Evolutionary conservation across 495 filamentous ascomycete species (phyloP).

Genomic region (Jackrogersella multiformis): DNA sequence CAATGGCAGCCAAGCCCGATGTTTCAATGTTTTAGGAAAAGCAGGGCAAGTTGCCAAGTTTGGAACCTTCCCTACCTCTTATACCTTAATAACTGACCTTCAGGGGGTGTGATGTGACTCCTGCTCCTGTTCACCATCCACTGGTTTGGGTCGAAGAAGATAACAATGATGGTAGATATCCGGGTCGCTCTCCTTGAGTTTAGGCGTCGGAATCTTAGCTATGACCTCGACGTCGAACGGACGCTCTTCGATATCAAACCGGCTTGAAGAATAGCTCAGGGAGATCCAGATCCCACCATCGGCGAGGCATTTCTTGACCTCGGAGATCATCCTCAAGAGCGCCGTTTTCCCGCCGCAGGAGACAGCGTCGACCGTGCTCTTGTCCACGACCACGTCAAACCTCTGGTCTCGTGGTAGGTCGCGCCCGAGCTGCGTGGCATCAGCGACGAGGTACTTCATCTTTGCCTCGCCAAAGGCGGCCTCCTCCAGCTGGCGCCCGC

Average conservation of each 20-base stretch:
- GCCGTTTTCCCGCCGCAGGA: constrained; percentile 47
- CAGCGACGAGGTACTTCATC: constrained; percentile 49
- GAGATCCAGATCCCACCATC: constrained; percentile 52
- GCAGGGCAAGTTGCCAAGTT: neutral
- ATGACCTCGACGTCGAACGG: constrained; percentile 50
- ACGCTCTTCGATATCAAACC: constrained; percentile 44
- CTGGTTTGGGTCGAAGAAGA: constrained; percentile 44
- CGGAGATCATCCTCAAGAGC: constrained; percentile 43
- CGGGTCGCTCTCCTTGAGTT: constrained; percentile 47
- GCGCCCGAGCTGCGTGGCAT: constrained; percentile 45
- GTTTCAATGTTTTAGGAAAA: neutral
- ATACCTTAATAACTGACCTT: no score
- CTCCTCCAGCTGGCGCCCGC: constrained; percentile 46
- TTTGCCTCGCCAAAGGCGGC: constrained; percentile 47
- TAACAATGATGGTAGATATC: constrained; percentile 52
- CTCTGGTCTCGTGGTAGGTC: neutral
- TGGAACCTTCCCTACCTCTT: neutral
- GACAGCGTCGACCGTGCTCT: constrained; percentile 54
- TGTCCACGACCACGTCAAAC: constrained; percentile 52
- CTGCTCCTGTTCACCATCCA: neutral
- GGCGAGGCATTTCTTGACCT: constrained; percentile 39
- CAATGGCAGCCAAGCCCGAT: neutral
- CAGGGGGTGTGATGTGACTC: no score
- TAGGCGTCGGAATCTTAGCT: constrained; percentile 46
- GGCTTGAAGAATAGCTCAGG: constrained; percentile 50